Evolutionary conservation across 2,329 filamentous ascomycete species (phyloP).

Genomic region (Xylaria arbuscula): DNA sequence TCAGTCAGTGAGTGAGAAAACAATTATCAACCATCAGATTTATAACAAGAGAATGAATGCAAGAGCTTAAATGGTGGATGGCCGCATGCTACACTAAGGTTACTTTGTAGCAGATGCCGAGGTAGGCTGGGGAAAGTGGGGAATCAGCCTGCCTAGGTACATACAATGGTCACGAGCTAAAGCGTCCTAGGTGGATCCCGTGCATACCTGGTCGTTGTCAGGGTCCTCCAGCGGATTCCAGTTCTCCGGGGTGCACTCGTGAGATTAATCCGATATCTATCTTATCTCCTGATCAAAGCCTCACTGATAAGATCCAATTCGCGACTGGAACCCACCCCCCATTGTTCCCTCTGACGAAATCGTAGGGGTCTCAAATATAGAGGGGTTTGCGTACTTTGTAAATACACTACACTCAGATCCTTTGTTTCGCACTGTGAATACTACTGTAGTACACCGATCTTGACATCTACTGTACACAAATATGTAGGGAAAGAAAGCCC

Average conservation of each 20-base stretch:
- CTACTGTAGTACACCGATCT: constrained; percentile 7
- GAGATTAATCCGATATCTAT: constrained; percentile 26
- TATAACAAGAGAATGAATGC: constrained; percentile 17
- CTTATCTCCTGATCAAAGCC: constrained; percentile 14
- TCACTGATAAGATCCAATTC: constrained; percentile 6
- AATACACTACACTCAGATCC: background rate
- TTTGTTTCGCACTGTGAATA: constrained; percentile 9
- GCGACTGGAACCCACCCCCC: background rate
- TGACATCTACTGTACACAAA: background rate
- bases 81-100: background rate
- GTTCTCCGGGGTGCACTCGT: constrained; percentile 12
- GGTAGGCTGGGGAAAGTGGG: constrained; percentile 33
- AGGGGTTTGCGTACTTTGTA: constrained; percentile 23
- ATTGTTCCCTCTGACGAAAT: constrained; percentile 35
- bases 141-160: constrained; percentile 19
- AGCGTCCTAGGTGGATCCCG: constrained; percentile 1
- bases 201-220: background rate
- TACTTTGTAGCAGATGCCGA: no score
- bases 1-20: background rate
- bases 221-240: background rate
- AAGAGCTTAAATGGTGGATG: background rate
- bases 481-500: no score
- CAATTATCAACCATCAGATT: background rate
- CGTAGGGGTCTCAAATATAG: constrained; percentile 21
- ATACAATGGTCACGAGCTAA: constrained; percentile 7